A percentile compares a stretch with the other conserved stretches of the same genome.
Conservation (phyloP, 129 eudicot species). For the Cynara cardunculus region DNA sequence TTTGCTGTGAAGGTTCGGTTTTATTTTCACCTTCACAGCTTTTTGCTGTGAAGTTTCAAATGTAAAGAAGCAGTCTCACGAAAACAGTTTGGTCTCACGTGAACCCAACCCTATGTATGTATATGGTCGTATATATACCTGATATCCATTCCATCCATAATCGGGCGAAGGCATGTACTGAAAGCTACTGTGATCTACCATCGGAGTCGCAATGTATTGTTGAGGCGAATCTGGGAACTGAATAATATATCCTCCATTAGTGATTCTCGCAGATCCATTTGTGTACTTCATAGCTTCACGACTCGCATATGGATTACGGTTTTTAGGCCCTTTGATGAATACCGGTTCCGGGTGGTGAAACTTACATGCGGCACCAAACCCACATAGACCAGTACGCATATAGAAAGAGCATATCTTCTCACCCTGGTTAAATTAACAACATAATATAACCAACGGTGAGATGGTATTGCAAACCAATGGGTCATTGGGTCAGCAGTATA, state of each 20-base stretch:
- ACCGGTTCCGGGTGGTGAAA: conserved; percentile 59
- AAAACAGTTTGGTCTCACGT: no score
- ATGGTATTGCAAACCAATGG: neutral
- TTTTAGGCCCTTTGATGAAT: conserved; percentile 9
- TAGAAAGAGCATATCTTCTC: conserved; percentile 45
- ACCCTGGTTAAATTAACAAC: conserved; percentile 32
- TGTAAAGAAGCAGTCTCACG: no score
- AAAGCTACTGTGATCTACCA: neutral
- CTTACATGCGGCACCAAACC: conserved; percentile 39
- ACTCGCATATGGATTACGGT: neutral
- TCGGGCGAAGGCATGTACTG: neutral
- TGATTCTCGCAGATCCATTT: neutral
- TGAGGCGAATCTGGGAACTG: conserved; percentile 14
- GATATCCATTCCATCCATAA: conserved; percentile 26
- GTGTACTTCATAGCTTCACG: neutral
- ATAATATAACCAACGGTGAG: neutral
- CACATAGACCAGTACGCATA: conserved; percentile 48
- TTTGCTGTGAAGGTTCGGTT: no score
- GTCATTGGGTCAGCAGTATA: neutral
- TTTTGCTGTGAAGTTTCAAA: no score
- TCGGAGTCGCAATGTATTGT: conserved; percentile 5
- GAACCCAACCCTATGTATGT: no score
- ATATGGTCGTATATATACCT: conserved; percentile 14
- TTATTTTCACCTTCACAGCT: no score
- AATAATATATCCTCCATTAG: conserved; percentile 12